Conservation (phyloP, 2,329 filamentous ascomycete genomes). For the Alternaria gaisen region DNA sequence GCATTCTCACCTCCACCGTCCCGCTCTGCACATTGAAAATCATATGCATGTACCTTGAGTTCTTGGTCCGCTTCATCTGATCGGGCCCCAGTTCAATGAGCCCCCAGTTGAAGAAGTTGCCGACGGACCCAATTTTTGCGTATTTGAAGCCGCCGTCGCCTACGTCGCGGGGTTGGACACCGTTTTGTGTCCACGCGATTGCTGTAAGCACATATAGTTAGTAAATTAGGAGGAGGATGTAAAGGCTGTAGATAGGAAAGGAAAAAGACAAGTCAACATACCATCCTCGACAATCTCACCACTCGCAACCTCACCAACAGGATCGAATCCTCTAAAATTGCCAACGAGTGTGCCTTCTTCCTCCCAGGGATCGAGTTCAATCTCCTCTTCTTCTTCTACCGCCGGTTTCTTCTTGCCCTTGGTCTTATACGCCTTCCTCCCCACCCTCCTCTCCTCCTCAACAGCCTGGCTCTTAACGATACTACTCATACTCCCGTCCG, state of each 20-base stretch:
- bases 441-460: constrained; percentile 44
- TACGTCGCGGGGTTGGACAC: constrained; percentile 66
- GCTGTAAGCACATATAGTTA: constrained; percentile 54
- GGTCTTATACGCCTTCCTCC: constrained; percentile 36
- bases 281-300: constrained; percentile 60
- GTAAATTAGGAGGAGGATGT: not conserved
- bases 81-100: constrained; percentile 87
- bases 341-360: constrained; percentile 69
- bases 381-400: constrained; percentile 63
- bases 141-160: constrained; percentile 80
- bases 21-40: constrained; percentile 90
- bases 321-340: constrained; percentile 71
- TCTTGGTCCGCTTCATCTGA: constrained; percentile 87
- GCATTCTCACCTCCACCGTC: constrained; percentile 80
- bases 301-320: constrained; percentile 64
- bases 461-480: constrained; percentile 78
- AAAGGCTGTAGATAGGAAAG: not conserved
- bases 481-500: constrained; percentile 74
- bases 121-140: constrained; percentile 71
- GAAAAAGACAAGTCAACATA: constrained; percentile 30
- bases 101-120: constrained; percentile 85
- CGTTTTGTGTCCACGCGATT: constrained; percentile 66
- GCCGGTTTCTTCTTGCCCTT: constrained; percentile 45
- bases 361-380: constrained; percentile 75
- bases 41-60: constrained; percentile 96